phyloP scores from a whole-genome alignment of 2,329 filamentous ascomycete genomes.

The Sclerotinia borealis region DNA sequence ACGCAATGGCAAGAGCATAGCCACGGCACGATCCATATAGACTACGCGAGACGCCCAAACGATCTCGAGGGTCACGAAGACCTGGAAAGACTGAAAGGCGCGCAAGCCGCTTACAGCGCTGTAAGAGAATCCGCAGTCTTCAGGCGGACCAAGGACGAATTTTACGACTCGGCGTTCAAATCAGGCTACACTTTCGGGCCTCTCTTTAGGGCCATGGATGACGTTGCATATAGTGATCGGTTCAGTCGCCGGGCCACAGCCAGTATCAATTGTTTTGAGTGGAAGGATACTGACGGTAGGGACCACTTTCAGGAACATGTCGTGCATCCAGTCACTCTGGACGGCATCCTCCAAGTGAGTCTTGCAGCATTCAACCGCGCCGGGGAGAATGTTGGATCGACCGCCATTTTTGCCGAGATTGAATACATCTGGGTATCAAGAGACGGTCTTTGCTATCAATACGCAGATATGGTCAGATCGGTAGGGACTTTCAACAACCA shows the following conservation, averaged over 20 bases:
- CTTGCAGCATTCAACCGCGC: constrained; percentile 11
- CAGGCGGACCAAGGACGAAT: neutral
- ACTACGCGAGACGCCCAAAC: neutral
- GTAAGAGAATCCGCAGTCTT: no score
- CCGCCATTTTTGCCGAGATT: neutral
- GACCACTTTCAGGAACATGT: constrained; percentile 37
- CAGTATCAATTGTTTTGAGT: constrained; percentile 30
- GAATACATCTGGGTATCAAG: neutral
- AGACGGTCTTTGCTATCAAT: neutral
- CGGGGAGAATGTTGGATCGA: neutral
- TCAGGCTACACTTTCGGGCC: constrained; percentile 9
- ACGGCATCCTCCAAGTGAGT: constrained; percentile 36
- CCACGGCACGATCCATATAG: neutral
- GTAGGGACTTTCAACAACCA: neutral
- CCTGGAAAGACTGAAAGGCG: neutral
- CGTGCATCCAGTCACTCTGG: constrained; percentile 51
- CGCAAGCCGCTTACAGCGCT: neutral
- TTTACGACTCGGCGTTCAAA: neutral
- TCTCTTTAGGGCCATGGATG: constrained; percentile 19
- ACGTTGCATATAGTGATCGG: constrained; percentile 11
- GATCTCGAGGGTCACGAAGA: neutral
- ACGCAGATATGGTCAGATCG: neutral
- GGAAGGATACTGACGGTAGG: neutral
- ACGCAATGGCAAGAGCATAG: neutral
- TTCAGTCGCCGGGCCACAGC: neutral